A percentile compares a stretch with the other conserved stretches of the same genome.
phyloP scores from a whole-genome alignment of 176 grass and related monocot genomes.

The Aechmea fasciata region DNA sequence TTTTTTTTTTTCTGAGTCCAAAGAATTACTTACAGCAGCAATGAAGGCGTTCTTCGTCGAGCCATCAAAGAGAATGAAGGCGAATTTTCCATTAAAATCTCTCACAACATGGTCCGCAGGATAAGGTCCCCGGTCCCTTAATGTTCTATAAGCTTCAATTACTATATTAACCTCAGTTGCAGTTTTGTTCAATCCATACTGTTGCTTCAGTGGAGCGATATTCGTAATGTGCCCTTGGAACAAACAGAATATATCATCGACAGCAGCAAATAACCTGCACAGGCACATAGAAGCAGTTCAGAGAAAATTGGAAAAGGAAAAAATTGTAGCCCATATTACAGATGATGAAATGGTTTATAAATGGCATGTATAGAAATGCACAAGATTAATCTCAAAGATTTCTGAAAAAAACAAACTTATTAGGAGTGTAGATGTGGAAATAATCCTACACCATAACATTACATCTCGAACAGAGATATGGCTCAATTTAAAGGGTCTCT shows the following conservation, averaged over 20 bases:
- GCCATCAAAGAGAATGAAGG: conserved; percentile 60
- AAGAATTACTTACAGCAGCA: conserved; percentile 40
- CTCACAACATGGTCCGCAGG: conserved; percentile 63
- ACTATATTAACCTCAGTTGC: conserved; percentile 60
- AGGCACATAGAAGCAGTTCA: not conserved
- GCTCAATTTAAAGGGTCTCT: no score
- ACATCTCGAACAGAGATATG: no score
- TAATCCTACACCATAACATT: no score
- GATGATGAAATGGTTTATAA: not conserved
- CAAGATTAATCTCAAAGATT: no score
- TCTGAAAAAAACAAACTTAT: no score
- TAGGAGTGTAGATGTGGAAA: no score
- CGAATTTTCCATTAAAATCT: conserved; percentile 62
- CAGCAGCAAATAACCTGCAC: conserved; percentile 48
- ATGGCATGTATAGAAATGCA: no score
- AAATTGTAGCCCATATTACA: not conserved
- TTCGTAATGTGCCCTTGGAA: conserved; percentile 57
- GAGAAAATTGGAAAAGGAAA: not conserved
- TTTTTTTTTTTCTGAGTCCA: no score
- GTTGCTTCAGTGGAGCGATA: conserved; percentile 56
- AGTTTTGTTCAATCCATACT: conserved; percentile 63
- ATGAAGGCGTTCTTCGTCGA: conserved; percentile 54
- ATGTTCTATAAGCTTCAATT: conserved; percentile 68
- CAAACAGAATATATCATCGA: conserved; percentile 61
- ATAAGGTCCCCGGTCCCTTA: conserved; percentile 82